Evolutionary conservation across 2,329 filamentous ascomycete species (phyloP), one percentile per base, ranked within the genome.

Genomic region (Phoma herbarum): DNA sequence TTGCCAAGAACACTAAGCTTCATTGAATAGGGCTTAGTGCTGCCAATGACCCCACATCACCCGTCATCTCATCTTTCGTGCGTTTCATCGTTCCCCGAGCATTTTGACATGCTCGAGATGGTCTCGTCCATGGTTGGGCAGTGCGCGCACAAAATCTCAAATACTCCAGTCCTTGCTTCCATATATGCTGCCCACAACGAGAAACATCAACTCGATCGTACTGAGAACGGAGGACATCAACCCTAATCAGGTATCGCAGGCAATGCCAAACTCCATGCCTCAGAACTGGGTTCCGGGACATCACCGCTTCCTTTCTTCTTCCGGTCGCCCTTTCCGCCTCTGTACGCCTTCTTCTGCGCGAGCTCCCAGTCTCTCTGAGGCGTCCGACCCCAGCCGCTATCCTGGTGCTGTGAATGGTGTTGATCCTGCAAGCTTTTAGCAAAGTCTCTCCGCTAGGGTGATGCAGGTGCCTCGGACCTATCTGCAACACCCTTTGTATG

Each of bases 1-100:
- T 26, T 11, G n/a, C 46, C 53, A 50, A 56, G 53, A 56, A 23
- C 52, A 22, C 29, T 31, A 56, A 56, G 41, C 47, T 47, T 47
- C 18, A 29, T 41, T 14, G 9, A 31, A 37, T 31, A 18, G 37
- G 52, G 23, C 49, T 50, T 43, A 43, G 23, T 6, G 22, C 41
- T 26, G 16, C 22, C 50, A 12, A 3, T 18, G 35, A 25, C 39
- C 39, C 29, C 46, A 25, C 39, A 5, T 11, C 2, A 12, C 20
- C 20, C 20, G 16, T 49, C 16, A 26, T 47, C 25, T 48, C 45
- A 44, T 44, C 23, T 28, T 11, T 28, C 14, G 28, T 28, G 10
- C 12, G 25, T 28, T 28, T 44, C 41, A 28, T 28, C 23, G 3
- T 42, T 12, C n/a, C 8, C 16, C 39, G 20, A 20, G 14, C 7